These are phyloP conservation scores for Pseudogymnoascus sp. DNA, from an alignment of 2,329 filamentous ascomycete genomes.

Conservation along the genomic window DNA sequence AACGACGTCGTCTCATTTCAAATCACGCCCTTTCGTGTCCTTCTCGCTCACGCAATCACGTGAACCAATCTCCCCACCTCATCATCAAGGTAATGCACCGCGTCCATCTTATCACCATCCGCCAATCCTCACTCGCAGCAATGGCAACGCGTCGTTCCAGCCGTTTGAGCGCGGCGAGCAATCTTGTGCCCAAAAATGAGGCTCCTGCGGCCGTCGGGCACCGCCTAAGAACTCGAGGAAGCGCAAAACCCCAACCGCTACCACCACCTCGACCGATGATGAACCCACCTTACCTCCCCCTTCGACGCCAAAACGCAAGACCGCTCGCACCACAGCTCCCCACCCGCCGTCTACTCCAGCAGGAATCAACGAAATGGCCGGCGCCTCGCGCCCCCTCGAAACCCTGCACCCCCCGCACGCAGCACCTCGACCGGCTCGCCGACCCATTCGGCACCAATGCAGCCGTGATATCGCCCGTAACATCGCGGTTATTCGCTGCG, in stretches of 20 bases:
- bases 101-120: not conserved
- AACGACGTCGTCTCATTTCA: not conserved
- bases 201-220: not conserved
- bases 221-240: not conserved
- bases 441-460: slow-evolving; percentile 62
- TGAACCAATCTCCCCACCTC: not conserved
- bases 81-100: not conserved
- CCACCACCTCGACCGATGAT: not conserved
- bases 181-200: not conserved
- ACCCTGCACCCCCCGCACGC: slow-evolving; percentile 15
- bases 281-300: not conserved
- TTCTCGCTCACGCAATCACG: not conserved
- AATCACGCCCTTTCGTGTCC: not conserved
- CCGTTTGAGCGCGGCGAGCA: not conserved
- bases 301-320: slow-evolving; percentile 26
- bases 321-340: slow-evolving; percentile 27
- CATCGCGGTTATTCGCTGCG: slow-evolving; percentile 55
- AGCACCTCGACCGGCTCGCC: slow-evolving; percentile 45
- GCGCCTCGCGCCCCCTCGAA: not conserved
- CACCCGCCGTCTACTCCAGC: slow-evolving; percentile 40
- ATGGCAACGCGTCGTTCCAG: slow-evolving; percentile 8
- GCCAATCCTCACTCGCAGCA: not conserved
- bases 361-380: slow-evolving; percentile 19
- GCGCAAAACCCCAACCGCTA: not conserved
- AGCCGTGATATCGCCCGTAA: slow-evolving; percentile 63